Evolutionary conservation across 495 filamentous ascomycete genomes (phyloP).

Genomic region (Xylaria venustula): DNA sequence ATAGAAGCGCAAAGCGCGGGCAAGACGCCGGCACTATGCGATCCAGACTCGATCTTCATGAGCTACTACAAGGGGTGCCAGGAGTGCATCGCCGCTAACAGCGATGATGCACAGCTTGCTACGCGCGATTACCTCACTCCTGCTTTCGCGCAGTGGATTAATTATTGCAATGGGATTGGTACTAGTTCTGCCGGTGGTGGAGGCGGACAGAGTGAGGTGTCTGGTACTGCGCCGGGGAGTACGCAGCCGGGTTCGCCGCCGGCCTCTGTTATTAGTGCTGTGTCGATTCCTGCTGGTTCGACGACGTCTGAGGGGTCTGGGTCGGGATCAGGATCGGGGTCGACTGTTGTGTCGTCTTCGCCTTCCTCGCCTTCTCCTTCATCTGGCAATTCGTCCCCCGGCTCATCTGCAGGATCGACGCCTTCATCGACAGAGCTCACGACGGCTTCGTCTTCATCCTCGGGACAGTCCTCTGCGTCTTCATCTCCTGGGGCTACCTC

Average conservation of each 20-base stretch:
- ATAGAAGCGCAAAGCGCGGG: slow-evolving; percentile 48
- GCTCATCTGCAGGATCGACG: too few species aligned
- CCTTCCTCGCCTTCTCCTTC: background rate
- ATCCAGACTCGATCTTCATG: slow-evolving; percentile 38
- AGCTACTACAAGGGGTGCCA: slow-evolving; percentile 38
- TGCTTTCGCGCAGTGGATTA: slow-evolving; percentile 27
- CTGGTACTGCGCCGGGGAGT: slow-evolving; percentile 12
- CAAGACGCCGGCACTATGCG: slow-evolving; percentile 48
- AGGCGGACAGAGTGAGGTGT: slow-evolving; percentile 18
- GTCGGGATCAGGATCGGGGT: background rate
- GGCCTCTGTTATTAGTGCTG: background rate
- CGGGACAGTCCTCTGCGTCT: too few species aligned
- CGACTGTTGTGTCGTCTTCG: background rate
- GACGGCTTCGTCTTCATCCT: too few species aligned
- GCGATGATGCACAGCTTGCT: slow-evolving; percentile 14
- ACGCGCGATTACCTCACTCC: slow-evolving; percentile 23
- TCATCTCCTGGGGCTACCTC: too few species aligned
- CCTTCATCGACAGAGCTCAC: background rate
- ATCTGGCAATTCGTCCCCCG: background rate
- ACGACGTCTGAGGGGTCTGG: background rate
- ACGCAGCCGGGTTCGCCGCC: slow-evolving; percentile 20
- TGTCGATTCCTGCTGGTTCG: background rate
- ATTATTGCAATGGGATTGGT: slow-evolving; percentile 29
- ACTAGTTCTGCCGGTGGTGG: slow-evolving; percentile 2
- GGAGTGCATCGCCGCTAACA: slow-evolving; percentile 28